Conservation (phyloP, 1,139 yeast genomes). For the Yamadazyma trypodendri region DNA sequence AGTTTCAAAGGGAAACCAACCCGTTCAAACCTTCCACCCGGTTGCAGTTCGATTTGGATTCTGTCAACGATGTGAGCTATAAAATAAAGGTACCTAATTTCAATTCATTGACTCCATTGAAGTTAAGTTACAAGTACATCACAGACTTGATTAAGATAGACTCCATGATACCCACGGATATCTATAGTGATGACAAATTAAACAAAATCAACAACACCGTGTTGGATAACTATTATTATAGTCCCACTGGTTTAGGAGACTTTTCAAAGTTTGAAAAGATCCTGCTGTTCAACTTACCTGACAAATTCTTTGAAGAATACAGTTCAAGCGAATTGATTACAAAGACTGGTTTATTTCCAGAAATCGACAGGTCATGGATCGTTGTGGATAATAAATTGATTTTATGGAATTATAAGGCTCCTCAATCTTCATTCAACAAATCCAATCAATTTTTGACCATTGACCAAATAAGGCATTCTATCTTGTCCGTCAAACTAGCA, state of each 20-base stretch:
- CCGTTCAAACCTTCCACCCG: constrained; percentile 30
- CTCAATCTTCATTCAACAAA: constrained; percentile 48
- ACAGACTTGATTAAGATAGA: constrained; percentile 46
- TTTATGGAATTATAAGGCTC: constrained; percentile 76
- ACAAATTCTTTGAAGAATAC: constrained; percentile 74
- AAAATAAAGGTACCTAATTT: constrained; percentile 46
- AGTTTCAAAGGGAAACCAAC: constrained; percentile 35
- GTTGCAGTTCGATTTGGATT: constrained; percentile 37
- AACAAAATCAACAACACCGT: constrained; percentile 37
- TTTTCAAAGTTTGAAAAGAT: constrained; percentile 80
- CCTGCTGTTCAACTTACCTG: constrained; percentile 73
- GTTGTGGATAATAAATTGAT: constrained; percentile 78
- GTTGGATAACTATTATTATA: constrained; percentile 46
- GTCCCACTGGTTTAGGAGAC: constrained; percentile 42
- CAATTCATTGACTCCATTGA: constrained; percentile 42
- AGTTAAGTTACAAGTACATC: constrained; percentile 44
- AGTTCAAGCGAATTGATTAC: constrained; percentile 66
- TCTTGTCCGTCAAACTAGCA: constrained; percentile 71
- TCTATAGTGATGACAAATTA: constrained; percentile 39
- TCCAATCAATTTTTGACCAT: constrained; percentile 72
- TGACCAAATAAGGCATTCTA: constrained; percentile 79
- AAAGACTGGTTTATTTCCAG: constrained; percentile 82
- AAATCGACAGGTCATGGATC: constrained; percentile 84
- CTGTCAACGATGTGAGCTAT: constrained; percentile 43
- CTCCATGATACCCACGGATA: constrained; percentile 45